Evolutionary conservation across 192 early-diverging fungal species (phyloP).

Genomic region (Coemansia sp.): DNA sequence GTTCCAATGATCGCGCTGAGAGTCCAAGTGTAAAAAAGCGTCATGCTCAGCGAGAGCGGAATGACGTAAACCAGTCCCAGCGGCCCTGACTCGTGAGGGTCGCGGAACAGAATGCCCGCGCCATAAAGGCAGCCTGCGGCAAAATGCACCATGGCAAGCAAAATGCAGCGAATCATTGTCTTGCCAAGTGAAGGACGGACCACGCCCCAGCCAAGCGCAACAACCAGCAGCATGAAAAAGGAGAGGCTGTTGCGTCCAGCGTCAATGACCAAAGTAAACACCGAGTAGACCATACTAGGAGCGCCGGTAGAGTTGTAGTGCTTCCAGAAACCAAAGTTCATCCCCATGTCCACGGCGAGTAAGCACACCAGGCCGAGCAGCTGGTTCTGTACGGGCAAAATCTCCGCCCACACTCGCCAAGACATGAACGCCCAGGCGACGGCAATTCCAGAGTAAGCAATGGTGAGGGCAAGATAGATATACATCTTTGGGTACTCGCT

Average conservation of each 20-base stretch:
- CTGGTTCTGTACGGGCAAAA: slow-evolving; percentile 91
- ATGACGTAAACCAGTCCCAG: slow-evolving; percentile 78
- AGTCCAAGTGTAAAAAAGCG: slow-evolving; percentile 93
- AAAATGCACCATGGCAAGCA: slow-evolving; percentile 81
- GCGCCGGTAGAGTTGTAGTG: slow-evolving; percentile 66
- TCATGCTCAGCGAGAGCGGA: slow-evolving; percentile 89
- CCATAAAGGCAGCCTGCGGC: slow-evolving; percentile 86
- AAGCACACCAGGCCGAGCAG: slow-evolving; percentile 82
- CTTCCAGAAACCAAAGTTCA: slow-evolving; percentile 86
- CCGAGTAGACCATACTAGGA: slow-evolving; percentile 66
- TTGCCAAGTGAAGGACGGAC: slow-evolving; percentile 88
- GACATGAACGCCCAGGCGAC: slow-evolving; percentile 76
- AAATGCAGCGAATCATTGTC: slow-evolving; percentile 85
- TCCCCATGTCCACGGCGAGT: slow-evolving; percentile 87
- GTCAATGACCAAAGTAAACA: slow-evolving; percentile 78
- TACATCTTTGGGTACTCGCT: slow-evolving; percentile 88
- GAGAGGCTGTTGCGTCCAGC: slow-evolving; percentile 91
- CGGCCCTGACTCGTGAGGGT: slow-evolving; percentile 64
- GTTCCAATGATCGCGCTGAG: slow-evolving; percentile 80
- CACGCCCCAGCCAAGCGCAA: slow-evolving; percentile 94
- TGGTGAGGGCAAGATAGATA: slow-evolving; percentile 76
- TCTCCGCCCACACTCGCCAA: slow-evolving; percentile 82
- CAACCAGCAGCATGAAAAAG: slow-evolving; percentile 95
- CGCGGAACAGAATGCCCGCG: slow-evolving; percentile 73
- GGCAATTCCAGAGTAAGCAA: slow-evolving; percentile 76